Percentiles rank a stretch among this genome's conserved stretches.
Conservation (phyloP, 441 rosid species). For the Adansonia rubrostipa region DNA sequence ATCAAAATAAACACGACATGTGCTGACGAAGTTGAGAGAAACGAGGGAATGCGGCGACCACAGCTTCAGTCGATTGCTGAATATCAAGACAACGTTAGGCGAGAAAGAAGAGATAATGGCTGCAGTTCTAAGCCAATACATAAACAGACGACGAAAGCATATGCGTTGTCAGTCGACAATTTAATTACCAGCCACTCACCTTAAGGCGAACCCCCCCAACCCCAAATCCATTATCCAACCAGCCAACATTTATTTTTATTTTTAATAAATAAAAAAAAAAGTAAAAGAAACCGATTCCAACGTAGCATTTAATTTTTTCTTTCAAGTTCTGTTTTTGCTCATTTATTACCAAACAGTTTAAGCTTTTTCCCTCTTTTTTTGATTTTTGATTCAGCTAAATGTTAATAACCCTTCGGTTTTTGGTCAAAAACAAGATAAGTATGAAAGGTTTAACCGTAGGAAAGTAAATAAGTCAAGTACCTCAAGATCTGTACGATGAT, state of each 20-base stretch:
- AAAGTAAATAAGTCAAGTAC: neutral
- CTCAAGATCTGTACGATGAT: no score
- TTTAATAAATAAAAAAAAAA: neutral
- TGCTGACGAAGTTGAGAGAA: slow-evolving; percentile 25
- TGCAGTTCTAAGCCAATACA: neutral
- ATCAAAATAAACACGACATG: neutral
- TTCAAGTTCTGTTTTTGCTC: neutral
- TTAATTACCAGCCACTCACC: no score
- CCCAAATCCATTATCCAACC: neutral
- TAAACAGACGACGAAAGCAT: neutral
- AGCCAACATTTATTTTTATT: neutral
- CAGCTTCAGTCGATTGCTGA: neutral
- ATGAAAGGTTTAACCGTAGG: neutral
- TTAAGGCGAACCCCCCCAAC: no score
- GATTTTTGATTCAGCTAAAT: neutral
- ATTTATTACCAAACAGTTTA: neutral
- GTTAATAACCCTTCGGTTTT: neutral
- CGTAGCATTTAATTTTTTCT: neutral
- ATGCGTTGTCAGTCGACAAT: no score
- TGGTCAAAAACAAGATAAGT: neutral
- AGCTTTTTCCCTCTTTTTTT: neutral
- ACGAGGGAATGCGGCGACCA: slow-evolving; percentile 32
- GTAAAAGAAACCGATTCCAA: neutral
- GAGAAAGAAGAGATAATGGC: neutral
- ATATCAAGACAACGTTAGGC: neutral